These are phyloP conservation scores for Pseudonitzschia pungens DNA, from an alignment of 108 stramenopile species.

Conservation along the genomic window DNA sequence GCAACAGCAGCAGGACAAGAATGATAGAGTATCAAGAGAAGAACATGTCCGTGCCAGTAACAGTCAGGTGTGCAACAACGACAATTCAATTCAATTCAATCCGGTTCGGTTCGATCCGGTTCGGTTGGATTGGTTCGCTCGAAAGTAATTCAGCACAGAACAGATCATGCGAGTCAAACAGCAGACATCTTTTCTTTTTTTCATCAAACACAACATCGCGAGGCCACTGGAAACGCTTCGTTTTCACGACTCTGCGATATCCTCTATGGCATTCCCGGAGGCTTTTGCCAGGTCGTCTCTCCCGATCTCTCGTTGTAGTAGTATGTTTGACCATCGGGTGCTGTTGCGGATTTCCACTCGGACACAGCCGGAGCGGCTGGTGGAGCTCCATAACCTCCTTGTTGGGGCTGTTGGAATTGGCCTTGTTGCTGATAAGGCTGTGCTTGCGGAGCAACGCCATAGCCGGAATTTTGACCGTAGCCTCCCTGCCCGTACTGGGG, in stretches of 20 bases:
- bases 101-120: too few species aligned
- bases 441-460: constrained; percentile 41
- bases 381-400: constrained; percentile 25
- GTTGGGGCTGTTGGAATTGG: neutral
- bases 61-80: neutral
- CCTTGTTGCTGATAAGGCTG: constrained; percentile 20
- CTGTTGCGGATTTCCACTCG: constrained; percentile 58
- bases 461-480: constrained; percentile 45
- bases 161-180: constrained; percentile 9
- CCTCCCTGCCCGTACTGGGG: constrained; percentile 23
- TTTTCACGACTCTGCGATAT: neutral
- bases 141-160: constrained; percentile 9
- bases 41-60: constrained; percentile 4
- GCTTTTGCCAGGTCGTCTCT: constrained; percentile 89
- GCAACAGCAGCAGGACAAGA: constrained; percentile 17
- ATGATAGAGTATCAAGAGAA: constrained; percentile 2
- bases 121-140: neutral
- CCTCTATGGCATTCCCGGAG: constrained; percentile 74
- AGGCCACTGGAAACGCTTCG: neutral
- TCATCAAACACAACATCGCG: constrained; percentile 9
- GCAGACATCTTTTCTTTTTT: neutral
- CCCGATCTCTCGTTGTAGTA: constrained; percentile 88
- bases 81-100: too few species aligned
- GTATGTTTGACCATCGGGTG: constrained; percentile 83
- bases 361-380: constrained; percentile 21